phyloP scores from a whole-genome alignment of 495 filamentous ascomycete genomes.

The Penicillium herquei region DNA sequence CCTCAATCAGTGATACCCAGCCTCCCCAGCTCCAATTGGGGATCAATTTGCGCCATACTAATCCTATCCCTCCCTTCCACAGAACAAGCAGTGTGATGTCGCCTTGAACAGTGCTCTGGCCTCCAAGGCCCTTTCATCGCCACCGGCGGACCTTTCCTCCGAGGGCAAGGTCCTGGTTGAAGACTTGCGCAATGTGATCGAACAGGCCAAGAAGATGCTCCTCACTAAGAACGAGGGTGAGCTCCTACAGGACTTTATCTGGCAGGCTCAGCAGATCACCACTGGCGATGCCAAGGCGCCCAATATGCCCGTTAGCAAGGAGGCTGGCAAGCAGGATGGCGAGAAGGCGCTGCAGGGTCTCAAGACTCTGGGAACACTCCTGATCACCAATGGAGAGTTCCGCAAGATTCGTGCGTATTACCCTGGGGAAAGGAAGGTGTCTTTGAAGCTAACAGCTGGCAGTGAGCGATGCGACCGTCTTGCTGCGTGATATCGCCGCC shows the following conservation, averaged over 20 bases:
- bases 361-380: slow-evolving; percentile 79
- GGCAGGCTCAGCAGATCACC: slow-evolving; percentile 74
- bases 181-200: slow-evolving; percentile 79
- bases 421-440: background rate
- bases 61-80: slow-evolving; percentile 9
- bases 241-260: slow-evolving; percentile 94
- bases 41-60: background rate
- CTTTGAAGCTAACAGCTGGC: slow-evolving; percentile 24
- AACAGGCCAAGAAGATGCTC: slow-evolving; percentile 83
- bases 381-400: slow-evolving; percentile 97
- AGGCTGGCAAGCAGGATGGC: slow-evolving; percentile 74
- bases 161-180: slow-evolving; percentile 76
- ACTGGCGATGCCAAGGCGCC: slow-evolving; percentile 59
- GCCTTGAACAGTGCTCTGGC: slow-evolving; percentile 81
- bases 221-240: slow-evolving; percentile 95
- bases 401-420: slow-evolving; percentile 76
- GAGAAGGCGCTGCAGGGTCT: slow-evolving; percentile 81
- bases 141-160: slow-evolving; percentile 73
- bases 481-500: slow-evolving; percentile 85
- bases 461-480: slow-evolving; percentile 84
- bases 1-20: background rate
- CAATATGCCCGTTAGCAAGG: slow-evolving; percentile 66
- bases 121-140: slow-evolving; percentile 63
- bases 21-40: background rate
- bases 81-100: slow-evolving; percentile 94